phyloP scores from a whole-genome alignment of 2,329 filamentous ascomycete genomes.

The Aspergillus cejpii region DNA sequence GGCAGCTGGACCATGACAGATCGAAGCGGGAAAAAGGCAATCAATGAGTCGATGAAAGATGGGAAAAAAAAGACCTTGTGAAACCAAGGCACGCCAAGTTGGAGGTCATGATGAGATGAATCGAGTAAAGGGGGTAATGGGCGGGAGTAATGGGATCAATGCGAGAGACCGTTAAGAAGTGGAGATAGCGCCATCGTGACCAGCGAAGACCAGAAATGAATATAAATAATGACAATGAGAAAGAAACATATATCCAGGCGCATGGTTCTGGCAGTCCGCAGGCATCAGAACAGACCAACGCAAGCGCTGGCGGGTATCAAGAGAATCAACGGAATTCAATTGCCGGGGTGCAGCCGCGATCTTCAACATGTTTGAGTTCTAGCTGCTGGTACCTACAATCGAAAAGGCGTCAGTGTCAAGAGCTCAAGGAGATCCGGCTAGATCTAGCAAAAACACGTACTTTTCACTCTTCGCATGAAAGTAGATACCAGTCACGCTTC shows the following conservation, averaged over 20 bases:
- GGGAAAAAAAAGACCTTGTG: neutral
- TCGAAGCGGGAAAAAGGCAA: neutral
- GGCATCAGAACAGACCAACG: neutral
- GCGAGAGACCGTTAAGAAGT: neutral
- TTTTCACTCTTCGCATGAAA: conserved; percentile 98
- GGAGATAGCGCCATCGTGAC: neutral
- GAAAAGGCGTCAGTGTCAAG: neutral
- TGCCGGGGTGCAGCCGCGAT: conserved; percentile 73
- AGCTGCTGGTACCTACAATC: conserved; percentile 74
- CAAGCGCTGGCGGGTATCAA: conserved; percentile 1
- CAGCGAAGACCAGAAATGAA: neutral
- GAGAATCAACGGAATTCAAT: conserved; percentile 73
- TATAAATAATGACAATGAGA: conserved; percentile 2
- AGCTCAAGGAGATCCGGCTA: neutral
- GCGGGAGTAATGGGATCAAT: neutral
- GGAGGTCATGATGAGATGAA: neutral
- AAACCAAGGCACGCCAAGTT: neutral
- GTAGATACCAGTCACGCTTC: conserved; percentile 86
- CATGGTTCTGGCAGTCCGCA: neutral
- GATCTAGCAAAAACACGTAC: conserved; percentile 49
- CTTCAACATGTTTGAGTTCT: conserved; percentile 79
- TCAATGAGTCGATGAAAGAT: neutral
- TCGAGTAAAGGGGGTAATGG: neutral
- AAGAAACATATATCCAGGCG: conserved; percentile 1
- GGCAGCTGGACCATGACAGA: neutral